Evolutionary conservation across 2,329 filamentous ascomycete species (phyloP), one percentile per base, ranked within the genome.

Genomic region (Fusarium burgessii): DNA sequence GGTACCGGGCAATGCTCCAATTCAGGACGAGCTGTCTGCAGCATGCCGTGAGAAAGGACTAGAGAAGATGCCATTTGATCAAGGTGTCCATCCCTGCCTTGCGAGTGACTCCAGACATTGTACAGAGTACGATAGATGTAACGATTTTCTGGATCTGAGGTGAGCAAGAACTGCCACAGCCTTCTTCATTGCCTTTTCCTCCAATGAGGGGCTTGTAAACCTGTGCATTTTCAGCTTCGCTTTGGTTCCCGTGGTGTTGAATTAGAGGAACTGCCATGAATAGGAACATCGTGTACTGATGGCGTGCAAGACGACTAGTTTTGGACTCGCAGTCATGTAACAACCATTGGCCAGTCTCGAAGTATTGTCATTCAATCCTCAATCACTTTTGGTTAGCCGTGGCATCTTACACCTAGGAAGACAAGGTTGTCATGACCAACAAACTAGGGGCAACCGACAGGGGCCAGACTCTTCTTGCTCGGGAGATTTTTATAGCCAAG

Each of bases 401-500:
- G 49, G 47, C 64, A 61, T 66, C 46, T 65, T 32, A 23, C 33
- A 45, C 41, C 25, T 17, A 49, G 57, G 38, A 20, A 51, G 42
- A 49, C 64, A 70, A 68, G 66, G 69, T 63, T 72, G 33, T 54
- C 45, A 56, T 60, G 62, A 58, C 32, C 47, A 42, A 57, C 52
- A 60, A 56, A 54, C 69, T 57, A 58, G 50, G 49, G 66, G 55
- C 47, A 55, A 46, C 33, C 35, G 65, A 68, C 65, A 66, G 58
- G 70, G 72, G 61, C 70, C 63, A 49, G 55, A 62, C 59, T 32
- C 40, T 70, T 32, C 40, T 64, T 67, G 66, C 41, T 76, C 75
- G 73, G 73, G 68, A 67, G 58, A 76, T 75, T 74, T 75, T 73
- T 74, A 23, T 23, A 73, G 64, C 72, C 56, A 65, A 63, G 56